Percentiles rank a stretch among this genome's conserved stretches.
phyloP scores from a whole-genome alignment of 1,139 yeast species.

The Petasospora rhodanensis region DNA sequence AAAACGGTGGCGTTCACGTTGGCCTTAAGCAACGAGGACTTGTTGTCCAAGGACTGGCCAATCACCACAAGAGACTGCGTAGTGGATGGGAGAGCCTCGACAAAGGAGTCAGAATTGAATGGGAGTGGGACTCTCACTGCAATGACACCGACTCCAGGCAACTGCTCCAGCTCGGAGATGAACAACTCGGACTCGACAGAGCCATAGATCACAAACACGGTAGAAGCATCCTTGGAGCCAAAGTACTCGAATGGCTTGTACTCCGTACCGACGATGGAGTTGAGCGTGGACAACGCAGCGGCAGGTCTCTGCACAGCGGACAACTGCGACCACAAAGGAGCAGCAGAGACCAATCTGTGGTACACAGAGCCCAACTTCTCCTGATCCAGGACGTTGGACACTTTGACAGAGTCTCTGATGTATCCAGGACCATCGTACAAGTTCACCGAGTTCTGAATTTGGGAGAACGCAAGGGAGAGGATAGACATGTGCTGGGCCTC shows the following conservation, averaged over 20 bases:
- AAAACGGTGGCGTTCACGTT: slow-evolving; percentile 75
- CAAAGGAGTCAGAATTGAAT: slow-evolving; percentile 60
- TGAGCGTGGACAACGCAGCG: slow-evolving; percentile 48
- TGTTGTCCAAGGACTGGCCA: slow-evolving; percentile 44
- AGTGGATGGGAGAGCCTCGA: slow-evolving; percentile 52
- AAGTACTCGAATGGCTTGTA: slow-evolving; percentile 64
- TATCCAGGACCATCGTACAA: slow-evolving; percentile 78
- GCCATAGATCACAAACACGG: slow-evolving; percentile 77
- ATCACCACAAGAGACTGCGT: slow-evolving; percentile 61
- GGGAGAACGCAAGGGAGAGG: slow-evolving; percentile 61
- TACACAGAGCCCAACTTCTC: slow-evolving; percentile 41
- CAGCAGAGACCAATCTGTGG: slow-evolving; percentile 31
- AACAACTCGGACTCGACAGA: slow-evolving; percentile 60
- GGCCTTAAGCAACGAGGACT: slow-evolving; percentile 48
- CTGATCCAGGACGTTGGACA: slow-evolving; percentile 42
- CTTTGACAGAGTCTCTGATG: slow-evolving; percentile 51
- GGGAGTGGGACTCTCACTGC: slow-evolving; percentile 78
- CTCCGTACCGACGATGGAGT: slow-evolving; percentile 51
- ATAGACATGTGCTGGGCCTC: slow-evolving; percentile 70
- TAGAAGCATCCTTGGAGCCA: slow-evolving; percentile 58
- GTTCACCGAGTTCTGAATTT: slow-evolving; percentile 58
- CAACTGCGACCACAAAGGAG: slow-evolving; percentile 25
- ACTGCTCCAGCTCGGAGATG: too few species aligned
- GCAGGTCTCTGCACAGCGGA: slow-evolving; percentile 35
- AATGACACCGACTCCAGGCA: slow-evolving; percentile 68